These are phyloP conservation scores for Cucurbitaria berberidis DNA, from an alignment of 2,329 filamentous ascomycete genomes.

Conservation along the genomic window DNA sequence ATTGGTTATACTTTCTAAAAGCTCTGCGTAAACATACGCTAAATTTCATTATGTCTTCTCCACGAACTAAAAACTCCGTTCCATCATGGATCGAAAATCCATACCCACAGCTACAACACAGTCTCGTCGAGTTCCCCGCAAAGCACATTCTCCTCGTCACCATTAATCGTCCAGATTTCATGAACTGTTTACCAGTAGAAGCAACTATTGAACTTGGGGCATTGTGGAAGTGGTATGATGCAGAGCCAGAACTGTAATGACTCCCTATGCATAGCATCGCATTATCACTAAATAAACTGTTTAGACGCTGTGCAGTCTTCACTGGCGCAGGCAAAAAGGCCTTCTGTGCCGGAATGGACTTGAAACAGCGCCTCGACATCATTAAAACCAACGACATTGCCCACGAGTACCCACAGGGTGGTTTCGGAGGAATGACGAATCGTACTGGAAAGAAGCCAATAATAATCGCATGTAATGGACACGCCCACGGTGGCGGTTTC, in stretches of 20 bases:
- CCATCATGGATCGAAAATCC: conserved; percentile 43
- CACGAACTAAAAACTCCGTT: conserved; percentile 29
- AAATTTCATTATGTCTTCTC: conserved; percentile 15
- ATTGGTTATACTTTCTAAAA: not conserved
- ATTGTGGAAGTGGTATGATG: conserved; percentile 59
- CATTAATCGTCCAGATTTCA: conserved; percentile 52
- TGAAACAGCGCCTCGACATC: conserved; percentile 42
- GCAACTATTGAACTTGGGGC: conserved; percentile 52
- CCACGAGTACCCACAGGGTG: conserved; percentile 26
- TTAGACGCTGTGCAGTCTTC: conserved; percentile 34
- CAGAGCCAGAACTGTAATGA: conserved; percentile 48
- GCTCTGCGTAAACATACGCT: not conserved
- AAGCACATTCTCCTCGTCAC: conserved; percentile 55
- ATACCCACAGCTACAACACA: conserved; percentile 21
- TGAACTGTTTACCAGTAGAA: conserved; percentile 47
- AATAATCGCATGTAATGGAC: conserved; percentile 29
- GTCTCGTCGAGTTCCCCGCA: conserved; percentile 50
- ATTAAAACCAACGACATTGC: conserved; percentile 19
- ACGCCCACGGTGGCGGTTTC: conserved; percentile 54
- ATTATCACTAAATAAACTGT: conserved; percentile 12
- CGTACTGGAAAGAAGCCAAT: conserved; percentile 32
- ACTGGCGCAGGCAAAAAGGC: conserved; percentile 58
- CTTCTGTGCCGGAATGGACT: conserved; percentile 56
- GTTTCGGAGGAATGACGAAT: conserved; percentile 32
- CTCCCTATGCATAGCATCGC: not conserved